A percentile compares a stretch with the other conserved stretches of the same genome.
Conservation (phyloP, 441 rosid species). For the Eruca vesicaria region DNA sequence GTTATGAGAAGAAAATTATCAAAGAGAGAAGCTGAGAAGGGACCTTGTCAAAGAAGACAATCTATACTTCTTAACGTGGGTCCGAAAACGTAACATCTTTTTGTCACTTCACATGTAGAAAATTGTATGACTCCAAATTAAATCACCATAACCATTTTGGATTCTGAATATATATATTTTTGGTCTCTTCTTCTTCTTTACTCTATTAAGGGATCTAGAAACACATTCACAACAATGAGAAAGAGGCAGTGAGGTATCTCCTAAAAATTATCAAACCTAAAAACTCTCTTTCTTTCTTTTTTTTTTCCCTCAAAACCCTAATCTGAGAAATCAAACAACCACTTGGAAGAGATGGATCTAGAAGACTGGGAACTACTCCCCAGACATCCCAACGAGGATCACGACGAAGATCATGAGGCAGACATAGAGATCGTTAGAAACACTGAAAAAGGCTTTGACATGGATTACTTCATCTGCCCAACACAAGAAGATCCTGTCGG, state of each 20-base stretch:
- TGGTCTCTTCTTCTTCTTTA: conserved; percentile 10
- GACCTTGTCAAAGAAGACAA: conserved; percentile 27
- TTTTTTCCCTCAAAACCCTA: no score
- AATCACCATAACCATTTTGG: conserved; percentile 5
- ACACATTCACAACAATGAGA: background rate
- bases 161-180: background rate
- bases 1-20: conserved; percentile 1
- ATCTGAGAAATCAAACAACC: no score
- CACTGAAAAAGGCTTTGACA: conserved; percentile 41
- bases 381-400: conserved; percentile 39
- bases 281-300: background rate
- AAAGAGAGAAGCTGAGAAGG: conserved; percentile 13
- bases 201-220: conserved; percentile 24
- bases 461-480: conserved; percentile 65
- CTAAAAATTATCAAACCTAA: background rate
- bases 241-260: background rate
- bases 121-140: background rate
- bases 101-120: conserved; percentile 14
- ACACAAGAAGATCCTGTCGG: conserved; percentile 33
- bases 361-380: conserved; percentile 89
- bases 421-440: conserved; percentile 29
- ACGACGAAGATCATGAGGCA: conserved; percentile 39
- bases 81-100: conserved; percentile 14
- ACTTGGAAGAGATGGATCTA: conserved; percentile 42
- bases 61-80: conserved; percentile 23